These are phyloP conservation scores for Globisporangium camurandrum DNA, from an alignment of 352 stramenopile species.

Conservation along the genomic window DNA sequence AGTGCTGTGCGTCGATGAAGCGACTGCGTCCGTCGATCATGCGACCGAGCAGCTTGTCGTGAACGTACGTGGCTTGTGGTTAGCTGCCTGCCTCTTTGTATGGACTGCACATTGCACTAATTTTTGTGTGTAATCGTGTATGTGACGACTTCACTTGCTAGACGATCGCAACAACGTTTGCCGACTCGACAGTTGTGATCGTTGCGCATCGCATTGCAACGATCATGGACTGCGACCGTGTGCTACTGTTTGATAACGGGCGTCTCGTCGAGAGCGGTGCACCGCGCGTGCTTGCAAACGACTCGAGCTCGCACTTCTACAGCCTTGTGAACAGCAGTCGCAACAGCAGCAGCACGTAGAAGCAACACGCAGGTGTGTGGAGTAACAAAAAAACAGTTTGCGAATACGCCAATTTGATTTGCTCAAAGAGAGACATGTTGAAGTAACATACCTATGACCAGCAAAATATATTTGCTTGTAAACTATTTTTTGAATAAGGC, in stretches of 20 bases:
- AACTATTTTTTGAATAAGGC: too few species aligned
- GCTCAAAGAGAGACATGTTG: too few species aligned
- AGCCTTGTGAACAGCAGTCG: constrained; percentile 13
- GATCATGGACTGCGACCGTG: constrained; percentile 91
- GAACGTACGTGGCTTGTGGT: constrained; percentile 23
- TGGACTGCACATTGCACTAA: background rate
- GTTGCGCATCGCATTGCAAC: constrained; percentile 97
- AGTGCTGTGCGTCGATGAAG: constrained; percentile 91
- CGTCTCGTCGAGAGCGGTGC: constrained; percentile 40
- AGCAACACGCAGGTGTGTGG: too few species aligned
- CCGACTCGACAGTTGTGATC: constrained; percentile 91
- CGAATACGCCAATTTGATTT: too few species aligned
- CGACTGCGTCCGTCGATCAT: constrained; percentile 87
- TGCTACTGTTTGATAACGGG: constrained; percentile 61
- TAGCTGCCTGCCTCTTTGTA: background rate
- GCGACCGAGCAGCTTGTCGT: constrained; percentile 76
- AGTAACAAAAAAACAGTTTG: too few species aligned
- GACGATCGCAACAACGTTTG: constrained; percentile 91
- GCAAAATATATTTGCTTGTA: too few species aligned
- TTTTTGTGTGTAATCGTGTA: constrained; percentile 2
- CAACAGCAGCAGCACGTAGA: too few species aligned
- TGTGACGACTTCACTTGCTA: constrained; percentile 10
- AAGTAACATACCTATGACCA: too few species aligned
- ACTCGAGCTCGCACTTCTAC: constrained; percentile 38
- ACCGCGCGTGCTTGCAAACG: constrained; percentile 22